A percentile compares a stretch with the other conserved stretches of the same genome.
These are phyloP conservation scores for Solanum pinnatisectum DNA, from an alignment of 257 asterid genomes.

Conservation along the genomic window DNA sequence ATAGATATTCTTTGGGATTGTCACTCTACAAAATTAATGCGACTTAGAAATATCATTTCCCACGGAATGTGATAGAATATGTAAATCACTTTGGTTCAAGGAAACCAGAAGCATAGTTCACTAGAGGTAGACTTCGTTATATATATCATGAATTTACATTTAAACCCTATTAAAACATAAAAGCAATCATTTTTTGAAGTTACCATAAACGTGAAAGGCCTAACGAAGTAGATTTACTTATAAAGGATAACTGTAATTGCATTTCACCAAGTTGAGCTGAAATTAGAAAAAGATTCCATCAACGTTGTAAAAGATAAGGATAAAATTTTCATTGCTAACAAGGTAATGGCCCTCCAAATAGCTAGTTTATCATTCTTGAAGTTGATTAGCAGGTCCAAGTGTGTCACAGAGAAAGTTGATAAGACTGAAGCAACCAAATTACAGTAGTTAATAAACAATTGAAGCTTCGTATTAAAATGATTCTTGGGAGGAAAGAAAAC, in stretches of 20 bases:
- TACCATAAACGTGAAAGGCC: not conserved
- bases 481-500: not conserved
- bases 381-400: not conserved
- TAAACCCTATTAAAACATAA: not conserved
- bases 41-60: not conserved
- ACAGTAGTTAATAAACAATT: not conserved
- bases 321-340: not conserved
- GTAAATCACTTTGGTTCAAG: not conserved
- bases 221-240: not conserved
- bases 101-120: not conserved
- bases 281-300: not conserved
- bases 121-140: not conserved
- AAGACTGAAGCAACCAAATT: not conserved
- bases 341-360: not conserved
- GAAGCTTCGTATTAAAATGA: not conserved
- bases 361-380: not conserved
- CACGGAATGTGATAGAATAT: not conserved
- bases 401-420: not conserved
- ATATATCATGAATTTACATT: not conserved
- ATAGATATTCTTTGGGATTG: not conserved
- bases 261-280: not conserved
- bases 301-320: not conserved
- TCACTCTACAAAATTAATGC: not conserved
- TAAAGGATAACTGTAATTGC: not conserved
- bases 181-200: not conserved